These are phyloP conservation scores for Lyophyllum semitale DNA, from an alignment of 768 basidiomycete species.

Conservation along the genomic window DNA sequence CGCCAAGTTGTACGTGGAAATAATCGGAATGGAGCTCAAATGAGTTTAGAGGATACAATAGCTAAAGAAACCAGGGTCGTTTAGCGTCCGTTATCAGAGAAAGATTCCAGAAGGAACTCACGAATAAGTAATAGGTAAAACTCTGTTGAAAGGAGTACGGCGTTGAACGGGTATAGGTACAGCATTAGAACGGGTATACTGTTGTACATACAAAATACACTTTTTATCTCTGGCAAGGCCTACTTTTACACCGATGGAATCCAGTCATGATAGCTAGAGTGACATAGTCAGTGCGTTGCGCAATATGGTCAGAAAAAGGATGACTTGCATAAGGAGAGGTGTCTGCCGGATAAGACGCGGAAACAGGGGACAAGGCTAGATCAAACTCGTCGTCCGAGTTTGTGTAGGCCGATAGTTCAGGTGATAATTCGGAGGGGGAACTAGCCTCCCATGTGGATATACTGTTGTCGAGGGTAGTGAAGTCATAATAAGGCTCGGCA, in stretches of 20 bases:
- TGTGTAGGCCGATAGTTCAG: constrained; percentile 14
- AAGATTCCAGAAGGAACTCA: constrained; percentile 10
- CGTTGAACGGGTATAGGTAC: not conserved
- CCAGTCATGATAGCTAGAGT: constrained; percentile 12
- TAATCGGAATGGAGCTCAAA: not conserved
- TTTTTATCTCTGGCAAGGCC: not conserved
- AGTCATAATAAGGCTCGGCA: constrained; percentile 16
- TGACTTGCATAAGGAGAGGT: constrained; percentile 35
- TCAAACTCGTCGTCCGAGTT: constrained; percentile 18
- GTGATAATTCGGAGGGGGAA: constrained; percentile 15
- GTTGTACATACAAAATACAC: constrained; percentile 19
- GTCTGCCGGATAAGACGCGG: constrained; percentile 29
- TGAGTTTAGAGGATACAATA: constrained; percentile 16
- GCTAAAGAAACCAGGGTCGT: constrained; percentile 16
- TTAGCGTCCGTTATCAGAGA: constrained; percentile 18
- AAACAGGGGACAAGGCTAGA: constrained; percentile 19
- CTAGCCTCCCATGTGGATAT: constrained; percentile 13
- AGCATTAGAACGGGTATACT: constrained; percentile 14
- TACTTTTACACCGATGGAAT: constrained; percentile 3
- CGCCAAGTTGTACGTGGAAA: too few relatives aligned
- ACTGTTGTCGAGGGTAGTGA: constrained; percentile 3
- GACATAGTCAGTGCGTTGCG: not conserved
- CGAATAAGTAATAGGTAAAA: constrained; percentile 17
- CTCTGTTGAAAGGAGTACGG: too few relatives aligned
- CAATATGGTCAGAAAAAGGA: not conserved